These are phyloP conservation scores for Amanita inopinata DNA, from an alignment of 768 basidiomycete genomes.

Conservation along the genomic window DNA sequence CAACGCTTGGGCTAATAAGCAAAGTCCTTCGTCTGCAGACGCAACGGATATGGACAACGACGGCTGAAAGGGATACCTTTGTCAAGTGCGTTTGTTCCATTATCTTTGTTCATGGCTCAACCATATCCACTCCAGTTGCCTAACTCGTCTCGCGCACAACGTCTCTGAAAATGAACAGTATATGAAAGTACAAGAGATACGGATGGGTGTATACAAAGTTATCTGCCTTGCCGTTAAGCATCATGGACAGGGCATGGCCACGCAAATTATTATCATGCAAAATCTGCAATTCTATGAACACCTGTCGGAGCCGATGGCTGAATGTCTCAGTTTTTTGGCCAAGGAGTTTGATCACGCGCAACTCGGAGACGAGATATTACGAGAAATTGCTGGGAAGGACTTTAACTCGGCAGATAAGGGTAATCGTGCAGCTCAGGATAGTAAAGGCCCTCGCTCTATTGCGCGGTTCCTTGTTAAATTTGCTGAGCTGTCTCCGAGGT, in stretches of 20 bases:
- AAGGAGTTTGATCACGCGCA: constrained; percentile 85
- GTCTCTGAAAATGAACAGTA: constrained; percentile 79
- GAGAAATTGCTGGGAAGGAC: constrained; percentile 72
- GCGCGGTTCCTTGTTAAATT: constrained; percentile 76
- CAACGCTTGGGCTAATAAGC: constrained; percentile 57
- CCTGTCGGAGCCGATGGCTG: constrained; percentile 89
- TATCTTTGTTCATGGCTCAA: neutral
- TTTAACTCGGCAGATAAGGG: constrained; percentile 33
- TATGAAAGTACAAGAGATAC: constrained; percentile 74
- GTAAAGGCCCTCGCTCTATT: constrained; percentile 80
- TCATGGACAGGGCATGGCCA: constrained; percentile 74
- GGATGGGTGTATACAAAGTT: constrained; percentile 72
- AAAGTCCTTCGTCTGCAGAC: constrained; percentile 59
- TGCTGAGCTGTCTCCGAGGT: constrained; percentile 68
- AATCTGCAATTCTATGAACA: constrained; percentile 91
- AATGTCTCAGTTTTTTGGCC: constrained; percentile 68
- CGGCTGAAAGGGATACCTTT: constrained; percentile 77
- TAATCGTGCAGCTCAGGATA: constrained; percentile 47
- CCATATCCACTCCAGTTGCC: constrained; percentile 43
- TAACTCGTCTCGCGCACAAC: constrained; percentile 82
- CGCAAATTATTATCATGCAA: constrained; percentile 88
- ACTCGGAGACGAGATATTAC: constrained; percentile 83
- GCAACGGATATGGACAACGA: constrained; percentile 85
- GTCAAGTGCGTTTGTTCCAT: constrained; percentile 50
- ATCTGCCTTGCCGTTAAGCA: constrained; percentile 89